Percentiles rank a stretch among this genome's conserved stretches.
Conservation (phyloP, 257 asterid genomes). For the Mitragyna speciosa region DNA sequence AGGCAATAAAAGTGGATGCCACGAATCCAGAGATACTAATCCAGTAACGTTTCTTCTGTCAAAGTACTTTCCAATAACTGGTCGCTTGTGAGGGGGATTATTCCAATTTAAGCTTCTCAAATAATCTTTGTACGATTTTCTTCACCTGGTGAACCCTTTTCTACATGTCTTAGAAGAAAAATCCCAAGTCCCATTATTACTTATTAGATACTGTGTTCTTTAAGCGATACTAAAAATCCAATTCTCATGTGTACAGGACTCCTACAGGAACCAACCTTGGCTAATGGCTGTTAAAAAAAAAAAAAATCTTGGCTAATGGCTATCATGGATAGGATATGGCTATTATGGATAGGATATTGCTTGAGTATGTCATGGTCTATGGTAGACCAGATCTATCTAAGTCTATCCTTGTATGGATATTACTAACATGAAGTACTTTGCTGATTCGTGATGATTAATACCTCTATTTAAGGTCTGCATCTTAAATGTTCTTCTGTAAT, state of each 20-base stretch:
- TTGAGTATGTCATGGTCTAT: too few species aligned
- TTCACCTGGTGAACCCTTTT: constrained; percentile 3
- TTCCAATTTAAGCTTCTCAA: constrained; percentile 35
- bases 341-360: too few species aligned
- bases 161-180: not conserved
- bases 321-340: not conserved
- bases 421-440: too few species aligned
- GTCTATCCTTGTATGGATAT: too few species aligned
- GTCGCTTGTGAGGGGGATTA: constrained; percentile 35
- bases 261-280: too few species aligned
- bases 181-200: not conserved
- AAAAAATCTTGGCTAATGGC: too few species aligned
- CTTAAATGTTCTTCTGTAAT: not conserved
- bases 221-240: too few species aligned
- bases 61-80: constrained; percentile 23
- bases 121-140: not conserved
- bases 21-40: constrained; percentile 15
- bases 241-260: too few species aligned
- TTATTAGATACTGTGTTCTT: too few species aligned
- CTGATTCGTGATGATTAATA: not conserved
- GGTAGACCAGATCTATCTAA: too few species aligned
- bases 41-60: constrained; percentile 19
- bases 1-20: constrained; percentile 26
- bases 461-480: too few species aligned
- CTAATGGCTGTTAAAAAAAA: too few species aligned